Conservation (phyloP, 2,329 filamentous ascomycete species). For the Claviceps sp. region DNA sequence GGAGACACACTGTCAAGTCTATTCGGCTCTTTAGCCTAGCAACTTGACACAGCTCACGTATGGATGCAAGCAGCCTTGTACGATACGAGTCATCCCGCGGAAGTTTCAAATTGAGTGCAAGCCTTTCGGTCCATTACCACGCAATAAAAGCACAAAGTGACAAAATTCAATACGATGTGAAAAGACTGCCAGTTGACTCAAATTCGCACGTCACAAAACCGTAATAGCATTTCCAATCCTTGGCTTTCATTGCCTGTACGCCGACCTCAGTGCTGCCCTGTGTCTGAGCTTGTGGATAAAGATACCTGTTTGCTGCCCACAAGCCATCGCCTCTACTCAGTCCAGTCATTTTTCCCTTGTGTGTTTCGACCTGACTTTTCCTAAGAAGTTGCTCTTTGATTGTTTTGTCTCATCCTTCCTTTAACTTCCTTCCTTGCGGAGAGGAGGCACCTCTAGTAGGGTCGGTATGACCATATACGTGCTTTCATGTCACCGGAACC, state of each 20-base stretch:
- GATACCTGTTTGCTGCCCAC: constrained; percentile 2
- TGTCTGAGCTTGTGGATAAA: background rate
- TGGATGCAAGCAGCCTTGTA: background rate
- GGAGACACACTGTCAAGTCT: constrained; percentile 62
- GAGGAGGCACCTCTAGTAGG: constrained; percentile 20
- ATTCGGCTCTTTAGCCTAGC: constrained; percentile 41
- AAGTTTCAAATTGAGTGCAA: background rate
- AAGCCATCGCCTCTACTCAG: background rate
- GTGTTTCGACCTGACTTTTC: background rate
- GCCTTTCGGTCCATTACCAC: background rate
- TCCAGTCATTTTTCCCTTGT: background rate
- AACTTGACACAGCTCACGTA: background rate
- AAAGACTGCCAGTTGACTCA: background rate
- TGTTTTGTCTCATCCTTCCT: background rate
- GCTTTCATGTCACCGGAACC: constrained; percentile 96
- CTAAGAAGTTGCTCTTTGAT: too few relatives aligned
- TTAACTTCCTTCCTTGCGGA: background rate
- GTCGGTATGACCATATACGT: constrained; percentile 82
- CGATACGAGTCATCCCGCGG: background rate
- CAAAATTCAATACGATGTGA: background rate
- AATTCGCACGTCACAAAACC: constrained; percentile 8
- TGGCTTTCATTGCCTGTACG: constrained; percentile 16
- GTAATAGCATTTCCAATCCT: constrained; percentile 14
- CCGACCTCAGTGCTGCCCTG: constrained; percentile 7
- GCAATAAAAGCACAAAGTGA: background rate